Evolutionary conservation across 441 rosid genomes (phyloP), one percentile per base, ranked within the genome.

Genomic region (Cnidoscolus chayamansa): DNA sequence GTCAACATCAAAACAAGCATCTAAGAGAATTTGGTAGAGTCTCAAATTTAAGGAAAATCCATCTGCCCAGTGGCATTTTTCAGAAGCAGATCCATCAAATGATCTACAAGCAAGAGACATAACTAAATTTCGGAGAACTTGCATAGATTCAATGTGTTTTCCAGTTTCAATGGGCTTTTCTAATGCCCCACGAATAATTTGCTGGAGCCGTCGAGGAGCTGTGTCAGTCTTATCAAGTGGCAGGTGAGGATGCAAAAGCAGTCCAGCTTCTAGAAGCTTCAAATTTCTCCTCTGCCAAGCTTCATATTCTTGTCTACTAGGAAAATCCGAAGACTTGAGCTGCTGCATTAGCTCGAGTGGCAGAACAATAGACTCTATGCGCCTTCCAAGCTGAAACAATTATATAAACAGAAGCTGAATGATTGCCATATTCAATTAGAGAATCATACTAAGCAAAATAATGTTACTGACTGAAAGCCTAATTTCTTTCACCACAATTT

Each of bases 61-160:
- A 82, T 95, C 99, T 30, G 97, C 99, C 99, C 99, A 95, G 61
- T 95, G 99, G 72, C 96, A 91, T 17, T 86, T 82, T 40, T 91
- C 98, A 20, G 89, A 83, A 73, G 83, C 64, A 74, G 97, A 87
- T 35, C 96, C 98, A 77, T 85, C 94, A 56, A 64, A 80, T 25
- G 98, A 91, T 83, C 96, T 86, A 55, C 84, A 79, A 62, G 96
- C 92, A 75, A 92, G 96, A 77, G 96, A 84, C 84, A 83, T 85
- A 63, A 88, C 97, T 54, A 90, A 81, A 47, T 86, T 86, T n/a
- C 99, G 86, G 45, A 95, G 97, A 78, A 81, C 83, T 68, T 95
- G 98, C 99, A 95, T 85, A 3, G 92, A 84, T 81, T 95, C 98
- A 83, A 66, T 78, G 67, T 95, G 87, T 82, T 86, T 88, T 60